These are phyloP conservation scores for Botrytis squamosa DNA, from an alignment of 2,329 filamentous ascomycete species.

Conservation along the genomic window DNA sequence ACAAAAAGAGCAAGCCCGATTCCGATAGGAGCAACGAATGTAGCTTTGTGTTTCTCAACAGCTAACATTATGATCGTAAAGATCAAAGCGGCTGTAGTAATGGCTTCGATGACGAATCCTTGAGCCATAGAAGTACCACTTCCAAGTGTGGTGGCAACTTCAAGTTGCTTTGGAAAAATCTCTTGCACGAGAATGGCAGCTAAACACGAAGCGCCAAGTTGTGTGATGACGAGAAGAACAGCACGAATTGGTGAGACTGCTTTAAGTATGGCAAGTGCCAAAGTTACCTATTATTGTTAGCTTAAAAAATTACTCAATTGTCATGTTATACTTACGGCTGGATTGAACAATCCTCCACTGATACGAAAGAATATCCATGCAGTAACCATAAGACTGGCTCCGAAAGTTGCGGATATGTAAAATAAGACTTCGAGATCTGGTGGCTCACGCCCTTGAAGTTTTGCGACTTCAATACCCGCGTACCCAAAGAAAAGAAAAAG, in stretches of 20 bases:
- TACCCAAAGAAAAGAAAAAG: constrained; percentile 42
- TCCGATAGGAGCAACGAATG: constrained; percentile 49
- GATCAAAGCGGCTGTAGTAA: constrained; percentile 49
- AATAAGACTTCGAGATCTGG: constrained; percentile 40
- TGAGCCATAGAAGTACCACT: constrained; percentile 44
- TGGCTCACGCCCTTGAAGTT: constrained; percentile 24
- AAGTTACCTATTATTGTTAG: constrained; percentile 33
- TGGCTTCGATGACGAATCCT: constrained; percentile 50
- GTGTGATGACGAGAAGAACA: constrained; percentile 38
- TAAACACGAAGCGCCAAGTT: constrained; percentile 40
- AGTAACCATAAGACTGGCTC: constrained; percentile 48
- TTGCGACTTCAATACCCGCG: constrained; percentile 35
- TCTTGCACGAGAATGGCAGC: constrained; percentile 45
- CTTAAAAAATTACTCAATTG: not conserved
- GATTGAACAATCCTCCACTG: constrained; percentile 53
- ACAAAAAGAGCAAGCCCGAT: constrained; percentile 44
- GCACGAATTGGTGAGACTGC: constrained; percentile 39
- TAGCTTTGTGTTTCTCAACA: constrained; percentile 47
- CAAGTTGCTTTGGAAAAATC: constrained; percentile 37
- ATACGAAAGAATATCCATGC: constrained; percentile 56
- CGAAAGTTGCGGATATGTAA: constrained; percentile 40
- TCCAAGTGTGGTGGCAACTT: constrained; percentile 46
- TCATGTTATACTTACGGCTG: constrained; percentile 37
- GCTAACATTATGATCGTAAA: constrained; percentile 52
- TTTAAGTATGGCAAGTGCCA: constrained; percentile 42